Evolutionary conservation across 352 stramenopile species (phyloP), one percentile per base, ranked within the genome.

Genomic region (Globisporangium orthogonon): DNA sequence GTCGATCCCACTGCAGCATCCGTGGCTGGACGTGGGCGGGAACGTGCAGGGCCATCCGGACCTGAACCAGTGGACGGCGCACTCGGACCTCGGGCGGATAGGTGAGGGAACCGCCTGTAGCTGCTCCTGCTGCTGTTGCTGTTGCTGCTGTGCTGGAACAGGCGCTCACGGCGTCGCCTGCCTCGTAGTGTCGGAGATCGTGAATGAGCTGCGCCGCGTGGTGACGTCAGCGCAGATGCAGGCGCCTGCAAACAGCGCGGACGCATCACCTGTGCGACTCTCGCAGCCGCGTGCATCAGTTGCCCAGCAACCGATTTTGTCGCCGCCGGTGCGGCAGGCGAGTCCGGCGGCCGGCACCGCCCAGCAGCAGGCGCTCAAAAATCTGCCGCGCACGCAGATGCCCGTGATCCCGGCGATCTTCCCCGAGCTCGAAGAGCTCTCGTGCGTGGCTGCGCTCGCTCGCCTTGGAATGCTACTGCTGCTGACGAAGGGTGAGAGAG

Each of bases 21-120:
- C 69, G 44, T 87, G 81, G 76, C 63, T 94, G 9, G 83, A 94
- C 65, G 61, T 74, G 15, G 71, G 67, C 15, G 83, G 83, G 13
- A 89, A 84, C 46, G 84, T 94, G 9, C 69, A 83, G 28, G 70
- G 76, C 0, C 81, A 94, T 56, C 65, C 75, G 15, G 84, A 94
- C 54, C 54, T 94, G 18, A 88, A 76, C 60, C 79, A 85, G 52
- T 94, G 84, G 84, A 90, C 81, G 2, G 81, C 78, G 17, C 84
- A 94, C 68, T 91, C 84, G 56, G 84, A 94, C 58, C 63, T 94
- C 37, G 84, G 84, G 10, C 74, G 84, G n/a, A 94, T 84, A 55
- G 69, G 73, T 79, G 58, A 10, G 62, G 33, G 6, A 23, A 23
- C 1, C 1, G 23, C 23, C 23, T 23, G 35, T 10, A 45, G 13